A percentile compares a stretch with the other conserved stretches of the same genome.
phyloP scores from a whole-genome alignment of 108 stramenopile species.

The Cyclotella cryptica region DNA sequence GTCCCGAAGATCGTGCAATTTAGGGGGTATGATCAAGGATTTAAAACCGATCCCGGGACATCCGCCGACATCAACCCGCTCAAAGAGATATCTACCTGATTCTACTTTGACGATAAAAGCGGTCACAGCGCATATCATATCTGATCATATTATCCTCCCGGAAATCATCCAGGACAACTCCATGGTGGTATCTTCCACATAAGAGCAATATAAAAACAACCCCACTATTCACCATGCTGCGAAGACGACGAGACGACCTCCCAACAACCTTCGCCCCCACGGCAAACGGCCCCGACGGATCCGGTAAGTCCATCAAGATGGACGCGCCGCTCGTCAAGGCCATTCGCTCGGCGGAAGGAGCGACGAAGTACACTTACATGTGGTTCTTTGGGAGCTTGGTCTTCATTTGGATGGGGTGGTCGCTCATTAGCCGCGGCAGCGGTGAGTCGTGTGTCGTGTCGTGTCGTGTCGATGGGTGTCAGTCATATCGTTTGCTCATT shows the following conservation, averaged over 20 bases:
- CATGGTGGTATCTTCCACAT: too few relatives aligned
- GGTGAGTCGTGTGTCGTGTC: constrained; percentile 21
- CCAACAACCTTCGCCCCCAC: constrained; percentile 23
- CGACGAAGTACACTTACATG: constrained; percentile 66
- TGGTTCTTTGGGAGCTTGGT: constrained; percentile 34
- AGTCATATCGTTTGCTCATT: too few relatives aligned
- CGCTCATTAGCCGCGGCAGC: constrained; percentile 34
- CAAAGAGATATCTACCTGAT: too few relatives aligned
- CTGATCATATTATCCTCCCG: too few relatives aligned
- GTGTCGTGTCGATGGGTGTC: neutral
- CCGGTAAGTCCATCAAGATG: constrained; percentile 77
- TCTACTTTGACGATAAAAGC: too few relatives aligned
- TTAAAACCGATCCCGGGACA: too few relatives aligned
- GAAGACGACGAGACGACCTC: constrained; percentile 33
- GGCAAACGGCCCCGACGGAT: constrained; percentile 56
- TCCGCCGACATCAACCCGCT: too few relatives aligned
- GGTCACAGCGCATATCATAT: too few relatives aligned
- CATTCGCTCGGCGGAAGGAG: constrained; percentile 61
- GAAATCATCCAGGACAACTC: too few relatives aligned
- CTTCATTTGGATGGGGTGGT: constrained; percentile 27
- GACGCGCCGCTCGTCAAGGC: constrained; percentile 78
- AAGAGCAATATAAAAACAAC: too few relatives aligned
- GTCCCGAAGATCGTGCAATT: too few relatives aligned
- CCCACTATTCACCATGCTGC: constrained; percentile 32
- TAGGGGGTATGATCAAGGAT: too few relatives aligned